Evolutionary conservation across 768 basidiomycete species (phyloP).

Genomic region (Trametes meyenii): DNA sequence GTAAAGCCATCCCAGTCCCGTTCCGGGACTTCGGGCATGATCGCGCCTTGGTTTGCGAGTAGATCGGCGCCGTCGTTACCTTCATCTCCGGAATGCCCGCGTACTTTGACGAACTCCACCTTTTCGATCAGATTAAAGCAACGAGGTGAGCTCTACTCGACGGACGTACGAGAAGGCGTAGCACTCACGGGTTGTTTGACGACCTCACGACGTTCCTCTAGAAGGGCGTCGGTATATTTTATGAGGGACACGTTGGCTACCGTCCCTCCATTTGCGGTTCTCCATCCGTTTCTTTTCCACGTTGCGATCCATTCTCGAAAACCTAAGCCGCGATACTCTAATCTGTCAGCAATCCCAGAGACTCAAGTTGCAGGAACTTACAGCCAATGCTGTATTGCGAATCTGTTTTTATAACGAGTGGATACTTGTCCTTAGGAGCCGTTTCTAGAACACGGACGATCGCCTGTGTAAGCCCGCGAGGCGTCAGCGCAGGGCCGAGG

Average conservation of each 20-base stretch:
- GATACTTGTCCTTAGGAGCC: slow-evolving; percentile 52
- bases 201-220: slow-evolving; percentile 50
- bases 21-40: slow-evolving; percentile 45
- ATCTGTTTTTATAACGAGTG: slow-evolving; percentile 80
- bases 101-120: slow-evolving; percentile 64
- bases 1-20: slow-evolving; percentile 54
- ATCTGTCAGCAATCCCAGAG: slow-evolving; percentile 14
- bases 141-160: not conserved
- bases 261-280: slow-evolving; percentile 45
- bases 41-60: slow-evolving; percentile 65
- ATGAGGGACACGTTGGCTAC: slow-evolving; percentile 77
- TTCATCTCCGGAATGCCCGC: slow-evolving; percentile 69
- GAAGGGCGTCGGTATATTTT: slow-evolving; percentile 64
- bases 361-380: slow-evolving; percentile 34
- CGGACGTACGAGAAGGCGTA: not conserved
- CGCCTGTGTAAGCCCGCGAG: slow-evolving; percentile 58
- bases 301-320: slow-evolving; percentile 62
- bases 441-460: slow-evolving; percentile 83
- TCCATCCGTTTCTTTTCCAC: slow-evolving; percentile 63
- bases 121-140: not conserved
- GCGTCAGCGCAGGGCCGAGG: not conserved
- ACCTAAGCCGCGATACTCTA: slow-evolving; percentile 44
- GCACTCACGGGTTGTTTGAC: slow-evolving; percentile 55
- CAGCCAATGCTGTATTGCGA: slow-evolving; percentile 83
- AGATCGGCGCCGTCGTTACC: slow-evolving; percentile 90